Percentiles rank a stretch among this genome's conserved stretches.
phyloP scores from a whole-genome alignment of 1,284 basidiomycete species.

The Mycosarcoma maydis region DNA sequence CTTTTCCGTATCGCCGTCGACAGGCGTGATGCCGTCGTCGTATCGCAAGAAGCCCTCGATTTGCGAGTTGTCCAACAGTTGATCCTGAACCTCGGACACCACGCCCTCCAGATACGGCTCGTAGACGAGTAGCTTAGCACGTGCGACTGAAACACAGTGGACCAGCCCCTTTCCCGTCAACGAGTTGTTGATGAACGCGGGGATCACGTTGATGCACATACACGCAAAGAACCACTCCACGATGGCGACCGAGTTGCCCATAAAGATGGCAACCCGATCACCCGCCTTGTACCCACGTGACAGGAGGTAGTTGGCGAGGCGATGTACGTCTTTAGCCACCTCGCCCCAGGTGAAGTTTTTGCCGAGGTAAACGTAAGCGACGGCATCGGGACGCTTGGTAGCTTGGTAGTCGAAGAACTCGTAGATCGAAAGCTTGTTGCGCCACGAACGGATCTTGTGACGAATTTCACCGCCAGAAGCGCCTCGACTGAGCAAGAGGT shows the following conservation, averaged over 20 bases:
- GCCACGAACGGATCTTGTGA: conserved; percentile 41
- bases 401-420: conserved; percentile 51
- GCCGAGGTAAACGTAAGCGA: conserved; percentile 59
- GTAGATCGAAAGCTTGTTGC: conserved; percentile 55
- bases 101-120: conserved; percentile 59
- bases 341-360: conserved; percentile 54
- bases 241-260: conserved; percentile 60
- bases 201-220: conserved; percentile 59
- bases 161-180: conserved; percentile 59
- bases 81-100: conserved; percentile 51
- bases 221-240: conserved; percentile 58
- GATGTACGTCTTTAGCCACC: conserved; percentile 44
- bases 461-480: conserved; percentile 29
- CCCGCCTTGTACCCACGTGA: conserved; percentile 50
- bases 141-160: conserved; percentile 64
- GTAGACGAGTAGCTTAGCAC: conserved; percentile 60
- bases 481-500: conserved; percentile 39
- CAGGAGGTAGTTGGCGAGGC: conserved; percentile 58
- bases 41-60: conserved; percentile 53
- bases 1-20: conserved; percentile 47
- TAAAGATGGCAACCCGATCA: conserved; percentile 59
- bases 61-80: conserved; percentile 29
- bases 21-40: conserved; percentile 56
- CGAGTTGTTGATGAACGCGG: conserved; percentile 67
- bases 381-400: conserved; percentile 37